Conservation (phyloP, 2,329 filamentous ascomycete genomes). For the Coleophoma cylindrospora region DNA sequence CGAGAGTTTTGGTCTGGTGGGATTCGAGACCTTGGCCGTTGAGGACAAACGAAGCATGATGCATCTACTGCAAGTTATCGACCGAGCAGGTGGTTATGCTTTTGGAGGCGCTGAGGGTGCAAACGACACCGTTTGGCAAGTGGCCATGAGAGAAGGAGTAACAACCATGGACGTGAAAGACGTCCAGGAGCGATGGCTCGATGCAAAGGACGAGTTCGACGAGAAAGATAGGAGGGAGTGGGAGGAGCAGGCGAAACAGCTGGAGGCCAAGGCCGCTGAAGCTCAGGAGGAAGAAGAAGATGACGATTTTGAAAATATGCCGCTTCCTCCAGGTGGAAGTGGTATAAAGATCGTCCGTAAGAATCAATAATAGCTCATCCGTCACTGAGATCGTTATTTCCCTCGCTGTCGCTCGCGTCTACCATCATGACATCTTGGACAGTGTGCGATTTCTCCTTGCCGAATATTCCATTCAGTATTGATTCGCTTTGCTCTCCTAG, state of each 20-base stretch:
- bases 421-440: conserved; percentile 38
- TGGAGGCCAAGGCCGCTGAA: conserved; percentile 31
- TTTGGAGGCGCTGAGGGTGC: conserved; percentile 88
- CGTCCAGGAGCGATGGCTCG: conserved; percentile 94
- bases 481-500: conserved; percentile 32
- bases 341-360: conserved; percentile 69
- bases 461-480: conserved; percentile 34
- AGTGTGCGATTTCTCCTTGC: conserved; percentile 18
- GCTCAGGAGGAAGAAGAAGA: conserved; percentile 17
- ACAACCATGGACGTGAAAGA: conserved; percentile 77
- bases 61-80: conserved; percentile 80
- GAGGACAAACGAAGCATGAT: conserved; percentile 98
- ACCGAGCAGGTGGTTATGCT: conserved; percentile 87
- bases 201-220: conserved; percentile 84
- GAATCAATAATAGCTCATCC: conserved; percentile 40
- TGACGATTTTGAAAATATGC: conserved; percentile 45
- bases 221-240: conserved; percentile 68
- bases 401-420: conserved; percentile 40
- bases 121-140: conserved; percentile 95
- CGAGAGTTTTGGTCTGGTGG: conserved; percentile 83
- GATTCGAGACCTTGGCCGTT: conserved; percentile 89
- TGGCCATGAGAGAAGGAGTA: conserved; percentile 78
- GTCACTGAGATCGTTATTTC: conserved; percentile 39
- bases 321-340: conserved; percentile 45
- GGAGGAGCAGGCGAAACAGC: conserved; percentile 65